Evolutionary conservation across 164 flowering plant genomes (phyloP), one percentile per base, ranked within the genome.

Genomic region (Vitis rupestris): DNA sequence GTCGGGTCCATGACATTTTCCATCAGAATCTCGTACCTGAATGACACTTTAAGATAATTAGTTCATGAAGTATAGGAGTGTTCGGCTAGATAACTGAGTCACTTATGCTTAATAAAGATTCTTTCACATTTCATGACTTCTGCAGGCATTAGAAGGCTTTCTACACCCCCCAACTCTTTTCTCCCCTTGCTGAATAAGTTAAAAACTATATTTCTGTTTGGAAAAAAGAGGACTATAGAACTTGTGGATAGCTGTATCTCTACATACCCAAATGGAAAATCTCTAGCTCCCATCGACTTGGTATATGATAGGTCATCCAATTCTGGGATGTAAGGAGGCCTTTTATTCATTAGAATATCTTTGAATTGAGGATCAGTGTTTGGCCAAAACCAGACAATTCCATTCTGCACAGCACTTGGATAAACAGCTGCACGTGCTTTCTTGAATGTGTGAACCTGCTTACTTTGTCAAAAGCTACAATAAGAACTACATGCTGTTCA

Each of bases 1-100:
- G 97, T 79, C 73, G 97, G 99, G 76, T 94, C 99, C 97, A 94
- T 90, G 23, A 94, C 90, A 81, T 92, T 94, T 77, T 94, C 97
- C 53, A 78, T 78, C 78, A 92, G 74, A 72, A 94, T 78, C 79
- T 94, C 99, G 54, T 94, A 94, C 80, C 97, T 94, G 92, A 73
- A 83, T 23, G 75, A 72, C 13, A 29, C 61, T 23, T 23, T 23
- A 23, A 23, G 27, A 23, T 23, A 23, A 23, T 23, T 23, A 23
- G 27, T 23, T 23, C 27, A 23, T 23, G 27, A 23, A 23, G 27
- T 1, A 1, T 23, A 23, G 27, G 27, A 23, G 27, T 23, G 27
- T 23, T 23, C 27, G 2, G 27, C 27, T 23, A 23, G 27, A 23
- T 23, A 23, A 23, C 27, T 23, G 2, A 23, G 2, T 23, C 27